These are phyloP conservation scores for Tuber calosporum DNA, from an alignment of 495 filamentous ascomycete species.

Conservation along the genomic window DNA sequence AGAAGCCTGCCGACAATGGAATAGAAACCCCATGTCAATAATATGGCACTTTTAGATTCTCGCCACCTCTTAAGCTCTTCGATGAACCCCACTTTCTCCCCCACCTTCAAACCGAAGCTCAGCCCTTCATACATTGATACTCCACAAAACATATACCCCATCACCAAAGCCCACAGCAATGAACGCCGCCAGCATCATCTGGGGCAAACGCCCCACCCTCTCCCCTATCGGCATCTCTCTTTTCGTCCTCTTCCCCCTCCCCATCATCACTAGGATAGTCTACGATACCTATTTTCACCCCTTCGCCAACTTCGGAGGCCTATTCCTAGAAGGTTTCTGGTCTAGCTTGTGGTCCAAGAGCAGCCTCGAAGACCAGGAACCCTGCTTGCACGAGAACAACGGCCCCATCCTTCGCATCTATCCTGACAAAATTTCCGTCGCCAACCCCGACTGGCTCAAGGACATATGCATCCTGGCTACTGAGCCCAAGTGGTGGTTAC, in stretches of 20 bases:
- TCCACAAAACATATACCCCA: neutral
- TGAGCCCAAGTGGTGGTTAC: neutral
- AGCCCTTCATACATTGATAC: neutral
- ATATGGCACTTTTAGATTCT: neutral
- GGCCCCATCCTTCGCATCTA: neutral
- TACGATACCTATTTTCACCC: constrained; percentile 41
- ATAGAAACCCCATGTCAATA: neutral
- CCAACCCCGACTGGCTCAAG: neutral
- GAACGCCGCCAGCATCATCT: neutral
- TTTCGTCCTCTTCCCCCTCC: neutral
- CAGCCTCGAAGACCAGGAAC: neutral
- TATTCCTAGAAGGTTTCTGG: constrained; percentile 26
- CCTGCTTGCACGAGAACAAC: neutral
- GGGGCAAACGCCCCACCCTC: neutral
- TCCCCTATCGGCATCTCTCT: neutral
- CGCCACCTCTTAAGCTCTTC: neutral
- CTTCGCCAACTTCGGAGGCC: constrained; percentile 41
- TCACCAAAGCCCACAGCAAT: neutral
- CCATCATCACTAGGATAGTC: neutral
- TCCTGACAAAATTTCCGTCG: neutral
- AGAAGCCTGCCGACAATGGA: neutral
- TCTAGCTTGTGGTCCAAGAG: neutral
- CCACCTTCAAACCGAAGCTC: neutral
- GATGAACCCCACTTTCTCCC: neutral
- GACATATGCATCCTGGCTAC: neutral